Evolutionary conservation across 257 asterid species (phyloP), one percentile per base, ranked within the genome.

Genomic region (Salvia hispanica): DNA sequence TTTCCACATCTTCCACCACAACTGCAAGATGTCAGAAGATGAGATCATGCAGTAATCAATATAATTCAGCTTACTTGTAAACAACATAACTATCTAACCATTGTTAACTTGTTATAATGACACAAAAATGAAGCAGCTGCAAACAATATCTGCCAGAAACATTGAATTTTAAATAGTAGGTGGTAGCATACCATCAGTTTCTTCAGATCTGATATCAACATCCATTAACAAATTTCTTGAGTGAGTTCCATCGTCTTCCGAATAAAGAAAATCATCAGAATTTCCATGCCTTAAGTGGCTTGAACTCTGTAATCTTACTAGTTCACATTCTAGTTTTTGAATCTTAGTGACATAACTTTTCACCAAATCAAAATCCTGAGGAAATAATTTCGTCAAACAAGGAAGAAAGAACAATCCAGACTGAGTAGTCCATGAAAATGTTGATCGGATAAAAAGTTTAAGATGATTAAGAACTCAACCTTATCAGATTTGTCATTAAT

Each of bases 241-340:
- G 62, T 72, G 86, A 72, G 54, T 72, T 69, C 74, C 90, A 72
- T 74, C 82, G 40, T 82, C 86, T 70, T 88, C 91, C 21, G 79
- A 61, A 34, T 78, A 86, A 67, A 75, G 73, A 78, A 67, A 80
- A 60, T 75, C 82, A 63, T 73, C 76, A 70, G 80, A 75, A 62
- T 72, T 82, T 21, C 53, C 77, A 37, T 34, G 81, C 66, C 79
- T 84, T 67, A 80, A 74, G 75, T 46, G 75, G 66, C 58, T 82
- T 53, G 79, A 76, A 66, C 74, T 83, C 50, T 69, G 88, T 62
- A 77, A 10, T 58, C 74, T 84, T 44, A 80, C 76, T 67, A 88
- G 15, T 77, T 94, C 95, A 43, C 82, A 80, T 83, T 94, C 99
- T 64, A 88, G 80, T 40, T 88, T 89, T 75, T 88, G 98, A 71